A percentile compares a stretch with the other conserved stretches of the same genome.
Conservation (phyloP, 495 filamentous ascomycete species). For the Sporormia fimetaria region DNA sequence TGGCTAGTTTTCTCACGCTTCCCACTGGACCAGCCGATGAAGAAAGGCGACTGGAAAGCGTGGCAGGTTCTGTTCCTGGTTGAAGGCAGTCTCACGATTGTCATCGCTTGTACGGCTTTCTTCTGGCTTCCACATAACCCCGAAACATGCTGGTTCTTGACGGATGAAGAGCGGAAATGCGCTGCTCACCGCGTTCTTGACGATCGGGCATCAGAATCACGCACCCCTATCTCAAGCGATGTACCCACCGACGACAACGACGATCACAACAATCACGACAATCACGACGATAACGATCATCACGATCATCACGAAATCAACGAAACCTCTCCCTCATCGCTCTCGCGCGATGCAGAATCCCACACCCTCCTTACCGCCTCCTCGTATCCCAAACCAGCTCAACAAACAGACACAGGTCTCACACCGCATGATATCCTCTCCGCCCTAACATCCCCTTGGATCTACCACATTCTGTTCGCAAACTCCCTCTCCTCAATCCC, state of each 20-base stretch:
- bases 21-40: not conserved
- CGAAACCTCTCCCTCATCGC: not conserved
- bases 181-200: conserved; percentile 33
- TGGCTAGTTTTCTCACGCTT: conserved; percentile 35
- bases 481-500: conserved; percentile 47
- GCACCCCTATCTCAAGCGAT: no score
- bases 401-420: no score
- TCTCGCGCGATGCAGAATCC: no score
- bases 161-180: conserved; percentile 34
- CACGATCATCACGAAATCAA: conserved; percentile 14
- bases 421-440: conserved; percentile 38
- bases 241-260: conserved; percentile 1
- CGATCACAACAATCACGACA: conserved; percentile 11
- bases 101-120: conserved; percentile 38
- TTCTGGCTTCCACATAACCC: conserved; percentile 42
- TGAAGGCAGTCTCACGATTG: conserved; percentile 41
- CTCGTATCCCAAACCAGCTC: no score
- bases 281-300: conserved; percentile 19
- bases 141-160: conserved; percentile 46
- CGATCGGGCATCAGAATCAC: conserved; percentile 20
- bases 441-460: conserved; percentile 41
- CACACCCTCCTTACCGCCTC: conserved; percentile 18
- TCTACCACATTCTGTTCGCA: conserved; percentile 40
- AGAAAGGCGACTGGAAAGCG: conserved; percentile 27
- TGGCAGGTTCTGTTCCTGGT: conserved; percentile 50